A percentile compares a stretch with the other conserved stretches of the same genome.
These are phyloP conservation scores for Colletotrichum cereale DNA, from an alignment of 2,329 filamentous ascomycete genomes.

Conservation along the genomic window DNA sequence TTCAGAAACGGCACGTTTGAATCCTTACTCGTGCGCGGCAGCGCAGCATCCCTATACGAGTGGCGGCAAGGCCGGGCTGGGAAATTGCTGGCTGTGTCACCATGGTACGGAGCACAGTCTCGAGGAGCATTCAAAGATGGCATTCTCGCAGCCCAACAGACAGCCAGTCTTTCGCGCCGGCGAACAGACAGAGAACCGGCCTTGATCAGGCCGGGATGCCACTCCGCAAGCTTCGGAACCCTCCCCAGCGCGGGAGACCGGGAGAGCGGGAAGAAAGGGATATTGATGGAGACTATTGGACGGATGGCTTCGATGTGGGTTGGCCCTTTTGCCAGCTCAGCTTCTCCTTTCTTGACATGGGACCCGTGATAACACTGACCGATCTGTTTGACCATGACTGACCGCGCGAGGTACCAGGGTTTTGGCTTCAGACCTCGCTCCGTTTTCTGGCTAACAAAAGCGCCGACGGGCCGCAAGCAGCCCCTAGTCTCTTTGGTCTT, in stretches of 20 bases:
- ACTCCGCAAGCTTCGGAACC: conserved; percentile 26
- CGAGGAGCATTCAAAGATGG: background rate
- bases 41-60: conserved; percentile 27
- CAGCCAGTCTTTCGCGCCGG: background rate
- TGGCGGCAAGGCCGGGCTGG: conserved; percentile 23
- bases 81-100: conserved; percentile 18
- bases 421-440: conserved; percentile 6
- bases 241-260: conserved; percentile 34
- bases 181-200: background rate
- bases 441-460: conserved; percentile 37
- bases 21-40: conserved; percentile 34
- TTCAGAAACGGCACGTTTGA: conserved; percentile 15
- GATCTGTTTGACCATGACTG: conserved; percentile 33
- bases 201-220: conserved; percentile 14
- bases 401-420: background rate
- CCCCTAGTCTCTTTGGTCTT: conserved; percentile 13
- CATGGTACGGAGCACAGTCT: background rate
- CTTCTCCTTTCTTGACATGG: conserved; percentile 35
- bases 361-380: conserved; percentile 23
- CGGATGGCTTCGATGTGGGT: conserved; percentile 20
- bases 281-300: conserved; percentile 25
- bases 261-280: conserved; percentile 33
- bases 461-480: conserved; percentile 36
- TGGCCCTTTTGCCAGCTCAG: conserved; percentile 29
- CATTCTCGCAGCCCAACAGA: background rate